These are phyloP conservation scores for Ogataea allantospora DNA, from an alignment of 805 yeast species.

Conservation along the genomic window DNA sequence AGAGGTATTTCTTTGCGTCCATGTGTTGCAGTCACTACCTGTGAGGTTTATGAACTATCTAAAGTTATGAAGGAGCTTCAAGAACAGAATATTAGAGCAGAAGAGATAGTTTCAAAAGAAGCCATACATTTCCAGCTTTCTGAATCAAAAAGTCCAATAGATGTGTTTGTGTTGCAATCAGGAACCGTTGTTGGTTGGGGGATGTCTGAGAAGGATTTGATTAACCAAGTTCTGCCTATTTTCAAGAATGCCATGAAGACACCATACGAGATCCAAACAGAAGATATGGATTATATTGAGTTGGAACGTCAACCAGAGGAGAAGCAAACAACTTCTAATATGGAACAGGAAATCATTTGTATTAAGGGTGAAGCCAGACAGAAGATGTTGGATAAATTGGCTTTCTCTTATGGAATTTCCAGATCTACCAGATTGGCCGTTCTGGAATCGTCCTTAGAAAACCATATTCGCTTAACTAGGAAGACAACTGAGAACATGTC, in stretches of 20 bases:
- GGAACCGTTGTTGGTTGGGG: slow-evolving; percentile 90
- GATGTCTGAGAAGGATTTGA: slow-evolving; percentile 52
- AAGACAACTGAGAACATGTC: slow-evolving; percentile 65
- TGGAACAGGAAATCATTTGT: slow-evolving; percentile 65
- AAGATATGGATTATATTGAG: slow-evolving; percentile 76
- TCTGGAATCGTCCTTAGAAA: slow-evolving; percentile 69
- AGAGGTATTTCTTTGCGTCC: slow-evolving; percentile 28
- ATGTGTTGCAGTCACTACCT: slow-evolving; percentile 69
- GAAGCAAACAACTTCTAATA: slow-evolving; percentile 31
- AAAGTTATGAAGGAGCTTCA: slow-evolving; percentile 41
- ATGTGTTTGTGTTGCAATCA: slow-evolving; percentile 66
- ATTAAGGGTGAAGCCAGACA: slow-evolving; percentile 54
- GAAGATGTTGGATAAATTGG: slow-evolving; percentile 71
- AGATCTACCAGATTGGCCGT: slow-evolving; percentile 84
- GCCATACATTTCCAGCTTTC: slow-evolving; percentile 54
- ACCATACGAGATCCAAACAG: slow-evolving; percentile 61
- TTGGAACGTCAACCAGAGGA: slow-evolving; percentile 34
- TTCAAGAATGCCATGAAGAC: slow-evolving; percentile 48
- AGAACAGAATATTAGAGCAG: slow-evolving; percentile 35
- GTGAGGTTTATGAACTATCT: slow-evolving; percentile 66
- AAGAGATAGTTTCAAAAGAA: slow-evolving; percentile 46
- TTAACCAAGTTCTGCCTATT: slow-evolving; percentile 49
- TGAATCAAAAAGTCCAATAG: slow-evolving; percentile 29
- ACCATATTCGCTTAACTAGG: slow-evolving; percentile 61
- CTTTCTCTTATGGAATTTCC: slow-evolving; percentile 84